phyloP scores from a whole-genome alignment of 192 early-diverging fungal genomes.

The Coemansia sp. region DNA sequence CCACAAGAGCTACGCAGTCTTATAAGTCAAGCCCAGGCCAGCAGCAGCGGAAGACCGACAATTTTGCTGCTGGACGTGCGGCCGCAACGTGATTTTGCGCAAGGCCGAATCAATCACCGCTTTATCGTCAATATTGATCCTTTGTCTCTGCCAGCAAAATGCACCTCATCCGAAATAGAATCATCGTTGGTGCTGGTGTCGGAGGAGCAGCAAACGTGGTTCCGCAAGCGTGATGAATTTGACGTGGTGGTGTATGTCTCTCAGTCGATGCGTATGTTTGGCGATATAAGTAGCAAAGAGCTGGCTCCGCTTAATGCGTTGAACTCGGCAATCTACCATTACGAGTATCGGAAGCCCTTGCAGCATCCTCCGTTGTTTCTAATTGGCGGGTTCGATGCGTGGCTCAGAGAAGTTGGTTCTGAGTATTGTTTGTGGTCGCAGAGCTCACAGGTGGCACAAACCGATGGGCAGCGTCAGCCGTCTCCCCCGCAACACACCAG shows the following conservation, averaged over 20 bases:
- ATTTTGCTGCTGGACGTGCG: constrained; percentile 78
- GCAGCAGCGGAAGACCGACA: constrained; percentile 31
- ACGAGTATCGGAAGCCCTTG: constrained; percentile 57
- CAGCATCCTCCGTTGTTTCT: constrained; percentile 65
- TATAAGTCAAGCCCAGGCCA: constrained; percentile 37
- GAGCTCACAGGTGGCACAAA: constrained; percentile 8
- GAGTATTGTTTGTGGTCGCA: constrained; percentile 34
- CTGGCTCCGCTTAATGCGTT: constrained; percentile 42
- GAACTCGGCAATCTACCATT: constrained; percentile 61
- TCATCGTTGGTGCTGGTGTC: constrained; percentile 59
- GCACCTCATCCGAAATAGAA: constrained; percentile 55
- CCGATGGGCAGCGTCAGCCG: neutral
- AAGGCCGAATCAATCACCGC: constrained; percentile 66
- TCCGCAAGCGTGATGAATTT: constrained; percentile 62
- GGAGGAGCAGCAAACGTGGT: constrained; percentile 61
- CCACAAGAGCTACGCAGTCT: constrained; percentile 38
- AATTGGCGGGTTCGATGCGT: constrained; percentile 77
- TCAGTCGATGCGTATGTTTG: constrained; percentile 54
- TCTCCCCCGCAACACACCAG: neutral
- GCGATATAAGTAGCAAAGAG: constrained; percentile 23
- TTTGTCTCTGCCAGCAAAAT: constrained; percentile 57
- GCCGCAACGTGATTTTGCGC: constrained; percentile 62
- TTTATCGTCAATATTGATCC: constrained; percentile 78
- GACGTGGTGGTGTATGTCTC: constrained; percentile 75
- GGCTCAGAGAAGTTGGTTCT: constrained; percentile 57